Percentiles rank a stretch among this genome's conserved stretches.
Conservation (phyloP, 164 flowering plant species). For the Umbilicus rupestris region DNA sequence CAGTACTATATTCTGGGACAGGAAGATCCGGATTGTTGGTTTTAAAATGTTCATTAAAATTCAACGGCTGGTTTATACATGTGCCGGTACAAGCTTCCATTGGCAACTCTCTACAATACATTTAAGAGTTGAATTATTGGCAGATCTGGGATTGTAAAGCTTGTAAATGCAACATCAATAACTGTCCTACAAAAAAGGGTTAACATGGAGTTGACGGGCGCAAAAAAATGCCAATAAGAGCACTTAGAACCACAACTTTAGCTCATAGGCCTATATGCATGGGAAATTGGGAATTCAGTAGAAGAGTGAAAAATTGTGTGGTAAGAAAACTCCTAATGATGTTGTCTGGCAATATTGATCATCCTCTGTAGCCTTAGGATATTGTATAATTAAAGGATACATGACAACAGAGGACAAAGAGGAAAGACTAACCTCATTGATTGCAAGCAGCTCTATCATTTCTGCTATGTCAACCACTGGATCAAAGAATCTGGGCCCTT, state of each 20-base stretch:
- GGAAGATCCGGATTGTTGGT: background rate
- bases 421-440: background rate
- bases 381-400: background rate
- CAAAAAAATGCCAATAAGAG: background rate
- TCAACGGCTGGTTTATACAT: constrained; percentile 3
- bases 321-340: background rate
- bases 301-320: background rate
- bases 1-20: background rate
- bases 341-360: background rate
- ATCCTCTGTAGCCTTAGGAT: background rate
- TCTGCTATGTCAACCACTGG: background rate
- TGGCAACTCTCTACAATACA: background rate
- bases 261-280: background rate
- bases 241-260: background rate
- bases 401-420: background rate
- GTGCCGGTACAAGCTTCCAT: background rate
- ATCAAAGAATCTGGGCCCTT: background rate
- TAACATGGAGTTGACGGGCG: background rate
- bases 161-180: constrained; percentile 6
- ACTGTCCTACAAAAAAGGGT: background rate
- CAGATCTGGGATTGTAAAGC: background rate
- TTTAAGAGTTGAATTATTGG: constrained; percentile 1
- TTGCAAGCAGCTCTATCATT: constrained; percentile 5
- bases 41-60: background rate
- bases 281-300: background rate